phyloP scores from a whole-genome alignment of 805 yeast species.

The Yarrowia osloensis region DNA sequence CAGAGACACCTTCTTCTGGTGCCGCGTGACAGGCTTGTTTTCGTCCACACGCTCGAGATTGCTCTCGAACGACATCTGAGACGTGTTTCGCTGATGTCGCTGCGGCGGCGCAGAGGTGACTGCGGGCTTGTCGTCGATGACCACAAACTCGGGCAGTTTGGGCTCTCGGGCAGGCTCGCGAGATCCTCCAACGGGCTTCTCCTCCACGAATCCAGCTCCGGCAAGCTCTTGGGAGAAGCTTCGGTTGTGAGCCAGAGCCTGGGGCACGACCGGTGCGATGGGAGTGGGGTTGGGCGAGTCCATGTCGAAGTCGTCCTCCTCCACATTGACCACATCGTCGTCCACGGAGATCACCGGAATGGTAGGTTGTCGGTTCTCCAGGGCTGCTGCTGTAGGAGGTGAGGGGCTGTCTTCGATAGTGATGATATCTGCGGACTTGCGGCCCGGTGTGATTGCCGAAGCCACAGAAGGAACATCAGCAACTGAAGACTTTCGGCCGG shows the following conservation, averaged over 20 bases:
- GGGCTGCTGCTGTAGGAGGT: conserved; percentile 25
- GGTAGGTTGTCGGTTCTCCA: conserved; percentile 13
- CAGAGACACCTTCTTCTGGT: conserved; percentile 30
- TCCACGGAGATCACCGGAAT: conserved; percentile 23
- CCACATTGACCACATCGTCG: conserved; percentile 12
- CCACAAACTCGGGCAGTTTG: conserved; percentile 5
- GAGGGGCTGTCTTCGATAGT: neutral
- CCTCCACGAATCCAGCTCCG: conserved; percentile 19
- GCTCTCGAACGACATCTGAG: conserved; percentile 15
- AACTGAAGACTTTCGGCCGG: neutral
- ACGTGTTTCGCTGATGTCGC: conserved; percentile 6
- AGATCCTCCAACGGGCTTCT: neutral
- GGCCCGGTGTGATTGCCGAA: neutral
- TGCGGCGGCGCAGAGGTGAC: neutral
- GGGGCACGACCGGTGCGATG: neutral
- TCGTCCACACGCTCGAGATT: conserved; percentile 14
- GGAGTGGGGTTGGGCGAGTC: neutral
- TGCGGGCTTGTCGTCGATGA: conserved; percentile 15
- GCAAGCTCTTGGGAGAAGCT: conserved; percentile 15
- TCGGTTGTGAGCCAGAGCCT: conserved; percentile 15
- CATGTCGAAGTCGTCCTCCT: conserved; percentile 8
- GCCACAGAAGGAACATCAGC: neutral
- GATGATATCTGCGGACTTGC: neutral
- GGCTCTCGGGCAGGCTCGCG: neutral
- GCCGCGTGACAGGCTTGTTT: neutral